Conservation (phyloP, 441 rosid species). For the Omphalea diandra region DNA sequence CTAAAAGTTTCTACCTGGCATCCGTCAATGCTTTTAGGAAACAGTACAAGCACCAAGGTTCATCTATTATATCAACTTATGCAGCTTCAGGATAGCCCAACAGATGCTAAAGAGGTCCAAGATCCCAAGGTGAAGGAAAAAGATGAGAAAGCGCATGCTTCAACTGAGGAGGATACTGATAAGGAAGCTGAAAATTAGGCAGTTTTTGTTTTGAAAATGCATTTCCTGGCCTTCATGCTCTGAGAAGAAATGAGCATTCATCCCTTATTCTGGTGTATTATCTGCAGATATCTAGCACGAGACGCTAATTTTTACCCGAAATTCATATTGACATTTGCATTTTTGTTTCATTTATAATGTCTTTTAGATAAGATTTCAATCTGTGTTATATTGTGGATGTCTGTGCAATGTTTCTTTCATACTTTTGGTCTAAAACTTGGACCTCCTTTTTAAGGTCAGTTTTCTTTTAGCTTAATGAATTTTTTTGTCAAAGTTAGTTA, state of each 20-base stretch:
- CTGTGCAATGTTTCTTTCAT: background rate
- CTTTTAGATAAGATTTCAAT: constrained; percentile 9
- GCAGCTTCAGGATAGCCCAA: constrained; percentile 59
- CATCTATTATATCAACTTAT: constrained; percentile 22
- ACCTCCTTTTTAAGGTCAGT: too few species aligned
- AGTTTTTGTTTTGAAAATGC: constrained; percentile 5
- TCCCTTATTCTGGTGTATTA: background rate
- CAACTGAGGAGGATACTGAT: constrained; percentile 17
- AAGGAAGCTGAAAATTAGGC: constrained; percentile 31
- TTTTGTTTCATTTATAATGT: background rate
- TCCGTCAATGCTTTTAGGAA: background rate
- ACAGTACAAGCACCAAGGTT: too few species aligned
- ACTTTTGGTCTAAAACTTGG: too few species aligned
- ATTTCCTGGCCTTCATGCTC: constrained; percentile 7
- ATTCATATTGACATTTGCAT: constrained; percentile 2
- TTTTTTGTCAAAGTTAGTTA: too few species aligned
- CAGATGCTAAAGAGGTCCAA: constrained; percentile 38
- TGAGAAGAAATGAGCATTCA: background rate
- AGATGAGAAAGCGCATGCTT: constrained; percentile 37
- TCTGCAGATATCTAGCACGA: constrained; percentile 17
- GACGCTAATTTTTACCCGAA: constrained; percentile 3
- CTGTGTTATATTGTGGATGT: background rate
- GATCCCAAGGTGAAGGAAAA: constrained; percentile 24
- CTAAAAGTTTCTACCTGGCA: background rate
- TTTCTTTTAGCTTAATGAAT: too few species aligned